Conservation (phyloP, 179 eudicot species). For the Drosera spatulata region DNA sequence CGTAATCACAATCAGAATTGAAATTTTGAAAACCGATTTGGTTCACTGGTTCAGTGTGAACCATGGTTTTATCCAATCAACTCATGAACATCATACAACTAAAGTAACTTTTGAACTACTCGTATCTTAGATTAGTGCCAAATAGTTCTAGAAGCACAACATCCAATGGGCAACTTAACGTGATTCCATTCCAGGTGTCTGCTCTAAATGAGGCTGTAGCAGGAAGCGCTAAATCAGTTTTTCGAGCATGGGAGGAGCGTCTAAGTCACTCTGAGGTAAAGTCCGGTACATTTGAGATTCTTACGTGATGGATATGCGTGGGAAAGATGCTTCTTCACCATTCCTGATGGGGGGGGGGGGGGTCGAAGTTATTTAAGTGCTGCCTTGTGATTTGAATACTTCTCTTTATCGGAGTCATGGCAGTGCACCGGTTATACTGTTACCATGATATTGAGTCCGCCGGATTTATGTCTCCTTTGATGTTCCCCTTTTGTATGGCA, state of each 20-base stretch:
- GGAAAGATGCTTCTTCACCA: too few species aligned
- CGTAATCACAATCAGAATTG: too few species aligned
- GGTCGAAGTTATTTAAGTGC: too few species aligned
- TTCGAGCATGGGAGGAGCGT: constrained; percentile 90
- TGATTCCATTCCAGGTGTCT: constrained; percentile 41
- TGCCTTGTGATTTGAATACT: too few species aligned
- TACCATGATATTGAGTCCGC: background rate
- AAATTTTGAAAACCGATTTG: too few species aligned
- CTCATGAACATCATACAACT: too few species aligned
- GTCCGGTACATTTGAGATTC: background rate
- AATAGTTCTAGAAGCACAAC: background rate
- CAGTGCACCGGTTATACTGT: too few species aligned
- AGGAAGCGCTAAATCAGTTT: constrained; percentile 86
- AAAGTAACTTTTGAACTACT: background rate
- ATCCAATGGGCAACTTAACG: background rate
- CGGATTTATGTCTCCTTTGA: background rate
- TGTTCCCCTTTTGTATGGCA: constrained; percentile 17
- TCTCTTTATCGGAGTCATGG: too few species aligned
- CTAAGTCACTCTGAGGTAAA: constrained; percentile 63
- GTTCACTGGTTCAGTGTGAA: too few species aligned
- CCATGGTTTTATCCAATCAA: too few species aligned
- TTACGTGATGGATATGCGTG: too few species aligned
- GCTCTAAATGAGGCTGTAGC: constrained; percentile 85
- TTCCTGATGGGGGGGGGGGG: too few species aligned
- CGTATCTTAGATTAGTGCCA: background rate